These are phyloP conservation scores for Pichia membranifaciens DNA, from an alignment of 805 yeast species.

Conservation along the genomic window DNA sequence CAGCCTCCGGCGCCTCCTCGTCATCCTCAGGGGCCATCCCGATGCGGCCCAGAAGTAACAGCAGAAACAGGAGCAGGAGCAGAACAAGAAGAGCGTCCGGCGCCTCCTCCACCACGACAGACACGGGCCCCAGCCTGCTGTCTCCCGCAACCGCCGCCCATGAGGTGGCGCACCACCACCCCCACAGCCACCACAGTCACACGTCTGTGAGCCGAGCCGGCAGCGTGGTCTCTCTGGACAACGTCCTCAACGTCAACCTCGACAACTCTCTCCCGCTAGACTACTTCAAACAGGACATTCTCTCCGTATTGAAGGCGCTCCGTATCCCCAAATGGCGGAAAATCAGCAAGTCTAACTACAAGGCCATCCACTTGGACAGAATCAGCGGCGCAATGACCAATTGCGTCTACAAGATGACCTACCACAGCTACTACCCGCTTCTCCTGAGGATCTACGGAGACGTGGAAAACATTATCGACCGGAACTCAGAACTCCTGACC, in stretches of 20 bases:
- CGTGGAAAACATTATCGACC: slow-evolving; percentile 78
- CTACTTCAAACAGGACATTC: slow-evolving; percentile 76
- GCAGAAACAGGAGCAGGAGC: slow-evolving; percentile 5
- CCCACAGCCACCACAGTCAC: no score
- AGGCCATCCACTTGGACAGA: slow-evolving; percentile 49
- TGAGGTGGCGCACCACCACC: no score
- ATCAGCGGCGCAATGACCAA: slow-evolving; percentile 94
- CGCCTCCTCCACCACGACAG: neutral
- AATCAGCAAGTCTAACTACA: slow-evolving; percentile 35
- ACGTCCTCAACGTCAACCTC: slow-evolving; percentile 40
- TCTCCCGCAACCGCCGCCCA: no score
- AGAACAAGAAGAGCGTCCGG: slow-evolving; percentile 4
- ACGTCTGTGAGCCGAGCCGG: no score
- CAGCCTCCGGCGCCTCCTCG: neutral
- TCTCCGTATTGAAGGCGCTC: slow-evolving; percentile 56
- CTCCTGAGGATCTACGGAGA: slow-evolving; percentile 85
- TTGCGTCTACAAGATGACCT: slow-evolving; percentile 65
- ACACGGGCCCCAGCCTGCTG: no score
- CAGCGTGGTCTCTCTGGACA: no score
- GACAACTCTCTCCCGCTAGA: slow-evolving; percentile 79
- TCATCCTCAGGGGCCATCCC: no score
- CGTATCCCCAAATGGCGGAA: slow-evolving; percentile 76
- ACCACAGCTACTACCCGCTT: slow-evolving; percentile 46
- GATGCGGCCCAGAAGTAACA: neutral
- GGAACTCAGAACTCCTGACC: slow-evolving; percentile 71